Conservation (phyloP, 2,329 filamentous ascomycete genomes). For the Cadophora sp. region DNA sequence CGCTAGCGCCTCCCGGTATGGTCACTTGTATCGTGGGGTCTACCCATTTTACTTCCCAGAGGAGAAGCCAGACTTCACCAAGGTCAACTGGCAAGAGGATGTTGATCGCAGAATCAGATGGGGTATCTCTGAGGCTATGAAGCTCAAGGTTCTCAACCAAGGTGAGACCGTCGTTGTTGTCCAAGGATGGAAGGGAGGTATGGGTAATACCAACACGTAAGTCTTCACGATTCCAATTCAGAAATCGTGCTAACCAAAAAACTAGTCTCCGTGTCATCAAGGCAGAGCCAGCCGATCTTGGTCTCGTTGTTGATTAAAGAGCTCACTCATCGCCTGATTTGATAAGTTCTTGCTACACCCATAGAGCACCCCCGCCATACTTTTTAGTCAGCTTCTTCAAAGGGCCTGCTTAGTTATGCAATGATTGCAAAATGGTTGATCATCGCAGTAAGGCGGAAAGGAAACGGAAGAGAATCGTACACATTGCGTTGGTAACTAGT, state of each 20-base stretch:
- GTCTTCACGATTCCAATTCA: not conserved
- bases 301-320: slow-evolving; percentile 19
- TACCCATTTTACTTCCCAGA: slow-evolving; percentile 97
- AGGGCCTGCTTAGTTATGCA: not conserved
- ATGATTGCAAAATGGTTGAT: not conserved
- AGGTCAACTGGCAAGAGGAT: slow-evolving; percentile 97
- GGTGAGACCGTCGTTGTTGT: slow-evolving; percentile 83
- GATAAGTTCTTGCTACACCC: not conserved
- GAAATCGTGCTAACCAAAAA: slow-evolving; percentile 16
- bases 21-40: slow-evolving; percentile 95
- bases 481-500: slow-evolving; percentile 11
- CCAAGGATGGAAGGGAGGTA: slow-evolving; percentile 89
- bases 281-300: slow-evolving; percentile 42
- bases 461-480: not conserved
- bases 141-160: slow-evolving; percentile 76
- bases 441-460: not conserved
- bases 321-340: not conserved
- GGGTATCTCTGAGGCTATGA: slow-evolving; percentile 87
- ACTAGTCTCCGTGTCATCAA: slow-evolving; percentile 44
- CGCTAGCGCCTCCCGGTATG: slow-evolving; percentile 82
- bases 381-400: not conserved
- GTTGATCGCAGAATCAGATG: slow-evolving; percentile 97
- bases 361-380: not conserved
- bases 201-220: slow-evolving; percentile 87
- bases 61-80: slow-evolving; percentile 91